A percentile compares a stretch with the other conserved stretches of the same genome.
phyloP scores from a whole-genome alignment of 2,329 filamentous ascomycete genomes.

The Clonostachys byssicola region DNA sequence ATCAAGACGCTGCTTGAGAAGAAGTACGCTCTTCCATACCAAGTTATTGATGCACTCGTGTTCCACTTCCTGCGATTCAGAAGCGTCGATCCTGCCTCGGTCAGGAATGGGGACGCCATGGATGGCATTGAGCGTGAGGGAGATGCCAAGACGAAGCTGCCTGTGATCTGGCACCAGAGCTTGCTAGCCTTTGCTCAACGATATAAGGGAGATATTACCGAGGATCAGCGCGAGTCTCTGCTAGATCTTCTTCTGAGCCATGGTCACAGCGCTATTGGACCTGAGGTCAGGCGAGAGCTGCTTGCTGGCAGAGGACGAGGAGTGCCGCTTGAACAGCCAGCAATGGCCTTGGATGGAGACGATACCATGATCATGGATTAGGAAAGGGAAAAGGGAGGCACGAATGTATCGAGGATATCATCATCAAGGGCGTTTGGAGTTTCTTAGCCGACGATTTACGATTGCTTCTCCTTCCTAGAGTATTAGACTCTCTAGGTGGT shows the following conservation, averaged over 20 bases:
- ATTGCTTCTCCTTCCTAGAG: not conserved
- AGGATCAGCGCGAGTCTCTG: slow-evolving; percentile 88
- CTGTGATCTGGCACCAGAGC: slow-evolving; percentile 95
- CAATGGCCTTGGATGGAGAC: slow-evolving; percentile 63
- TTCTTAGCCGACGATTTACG: no score
- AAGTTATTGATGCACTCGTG: slow-evolving; percentile 89
- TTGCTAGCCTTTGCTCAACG: slow-evolving; percentile 88
- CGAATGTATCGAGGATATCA: no score
- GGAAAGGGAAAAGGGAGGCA: no score
- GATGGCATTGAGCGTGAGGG: slow-evolving; percentile 34
- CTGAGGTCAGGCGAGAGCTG: slow-evolving; percentile 85
- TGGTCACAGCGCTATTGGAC: slow-evolving; percentile 84
- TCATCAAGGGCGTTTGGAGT: no score
- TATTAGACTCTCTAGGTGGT: not conserved
- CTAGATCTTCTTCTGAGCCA: slow-evolving; percentile 81
- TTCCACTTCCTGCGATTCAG: slow-evolving; percentile 95
- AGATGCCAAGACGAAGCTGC: slow-evolving; percentile 62
- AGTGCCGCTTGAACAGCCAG: slow-evolving; percentile 56
- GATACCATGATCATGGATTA: slow-evolving; percentile 82
- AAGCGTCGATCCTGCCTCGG: slow-evolving; percentile 57
- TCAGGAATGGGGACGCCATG: slow-evolving; percentile 50
- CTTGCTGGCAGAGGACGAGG: slow-evolving; percentile 84
- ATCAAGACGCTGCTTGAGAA: slow-evolving; percentile 92
- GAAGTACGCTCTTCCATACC: slow-evolving; percentile 92
- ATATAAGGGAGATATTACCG: slow-evolving; percentile 93